Evolutionary conservation across 140 eudicot genomes (phyloP), one percentile per base, ranked within the genome.

Genomic region (Stevia rebaudiana): DNA sequence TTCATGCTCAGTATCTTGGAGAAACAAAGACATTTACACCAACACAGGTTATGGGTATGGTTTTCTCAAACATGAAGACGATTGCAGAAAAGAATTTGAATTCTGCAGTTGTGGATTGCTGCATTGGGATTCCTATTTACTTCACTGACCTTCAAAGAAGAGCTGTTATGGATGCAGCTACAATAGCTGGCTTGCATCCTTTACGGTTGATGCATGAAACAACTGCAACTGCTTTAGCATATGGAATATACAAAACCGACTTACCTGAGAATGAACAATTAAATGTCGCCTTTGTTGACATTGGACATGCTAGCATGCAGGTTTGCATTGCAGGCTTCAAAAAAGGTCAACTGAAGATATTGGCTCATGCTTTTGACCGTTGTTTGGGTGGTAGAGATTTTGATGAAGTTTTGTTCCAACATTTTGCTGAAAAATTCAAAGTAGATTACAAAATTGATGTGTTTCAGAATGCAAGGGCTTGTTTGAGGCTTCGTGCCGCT

Each of bases 121-220:
- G 98, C 57, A 87, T 91, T 23, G 98, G 98, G 31, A 81, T 91
- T 19, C 98, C 95, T 19, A 75, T 91, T 43, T 91, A 91, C 65
- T 91, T 87, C 69, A 91, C 95, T 23, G 95, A 91, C 63, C 88
- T 91, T 54, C 98, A 91, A 65, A 82, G 98, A 76, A 74, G 97
- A 61, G 94, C 94, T 69, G 94, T 90, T 6, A 40, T 84, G 52
- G 97, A 90, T 70, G 97, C 95, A n/a, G 97, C 97, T 47, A 79
- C 83, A 2, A 87, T 90, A 39, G 98, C 92, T 13, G 98, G 98
- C 3, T 56, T 91, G 73, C 92, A 83, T 73, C 96, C 98, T 74
- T 67, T 90, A 13, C 86, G 80, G 28, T 82, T 91, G 58, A 74
- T 91, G 79, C 98, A 91, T 55, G 98, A 91, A 73, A 91, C 98